Percentiles rank a stretch among this genome's conserved stretches.
These are phyloP conservation scores for Aspergillus sp. DNA, from an alignment of 2,329 filamentous ascomycete species.

Conservation along the genomic window DNA sequence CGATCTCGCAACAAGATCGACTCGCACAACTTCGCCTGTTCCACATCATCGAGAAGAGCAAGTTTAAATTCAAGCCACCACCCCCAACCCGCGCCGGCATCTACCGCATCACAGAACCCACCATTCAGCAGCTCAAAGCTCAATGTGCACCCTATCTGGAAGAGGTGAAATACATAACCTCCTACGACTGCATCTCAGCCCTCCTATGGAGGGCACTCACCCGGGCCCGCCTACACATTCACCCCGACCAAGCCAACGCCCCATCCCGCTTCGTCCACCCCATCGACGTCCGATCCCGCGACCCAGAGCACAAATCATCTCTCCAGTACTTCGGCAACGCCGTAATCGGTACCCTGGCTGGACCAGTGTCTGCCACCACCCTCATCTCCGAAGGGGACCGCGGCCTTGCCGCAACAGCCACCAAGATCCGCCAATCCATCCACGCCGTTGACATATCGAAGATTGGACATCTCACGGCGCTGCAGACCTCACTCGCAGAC, in stretches of 20 bases:
- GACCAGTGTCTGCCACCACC: constrained; percentile 13
- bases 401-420: constrained; percentile 20
- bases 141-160: constrained; percentile 14
- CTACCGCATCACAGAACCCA: constrained; percentile 18
- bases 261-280: constrained; percentile 22
- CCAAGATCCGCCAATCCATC: constrained; percentile 24
- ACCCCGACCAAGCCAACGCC: constrained; percentile 15
- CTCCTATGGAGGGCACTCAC: constrained; percentile 27
- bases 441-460: constrained; percentile 13
- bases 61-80: constrained; percentile 11
- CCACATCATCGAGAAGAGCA: constrained; percentile 17
- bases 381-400: constrained; percentile 14
- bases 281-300: constrained; percentile 25
- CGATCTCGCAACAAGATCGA: constrained; percentile 10
- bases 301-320: constrained; percentile 21
- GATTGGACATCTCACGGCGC: constrained; percentile 16
- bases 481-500: constrained; percentile 18
- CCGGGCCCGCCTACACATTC: constrained; percentile 21
- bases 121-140: constrained; percentile 20
- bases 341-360: constrained; percentile 19
- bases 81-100: constrained; percentile 15
- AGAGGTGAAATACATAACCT: constrained; percentile 24
- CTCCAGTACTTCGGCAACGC: constrained; percentile 27
- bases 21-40: constrained; percentile 18
- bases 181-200: constrained; percentile 29